Percentiles rank a stretch among this genome's conserved stretches.
Evolutionary conservation across 208 protist genomes (phyloP).

Genomic region (Angomonas ambiguus): DNA sequence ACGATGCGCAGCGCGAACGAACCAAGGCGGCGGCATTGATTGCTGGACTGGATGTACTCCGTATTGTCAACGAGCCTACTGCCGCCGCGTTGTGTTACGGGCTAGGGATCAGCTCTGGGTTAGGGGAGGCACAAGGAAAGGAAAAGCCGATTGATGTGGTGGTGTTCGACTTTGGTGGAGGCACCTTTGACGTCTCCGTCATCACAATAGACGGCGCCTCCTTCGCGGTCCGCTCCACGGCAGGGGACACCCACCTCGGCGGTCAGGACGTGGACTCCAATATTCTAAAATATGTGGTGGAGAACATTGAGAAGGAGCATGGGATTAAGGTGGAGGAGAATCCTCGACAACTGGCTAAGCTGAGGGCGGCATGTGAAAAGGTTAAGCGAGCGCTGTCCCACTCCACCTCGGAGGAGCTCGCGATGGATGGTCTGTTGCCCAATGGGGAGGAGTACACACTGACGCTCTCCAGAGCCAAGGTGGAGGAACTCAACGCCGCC

Average conservation of each 20-base stretch:
- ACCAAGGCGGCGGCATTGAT: slow-evolving; percentile 98
- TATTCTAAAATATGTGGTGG: slow-evolving; percentile 93
- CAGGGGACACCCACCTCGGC: slow-evolving; percentile 98
- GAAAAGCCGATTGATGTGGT: slow-evolving; percentile 79
- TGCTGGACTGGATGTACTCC: slow-evolving; percentile 96
- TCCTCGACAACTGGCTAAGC: slow-evolving; percentile 44
- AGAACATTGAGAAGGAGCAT: slow-evolving; percentile 93
- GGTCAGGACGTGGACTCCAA: slow-evolving; percentile 98
- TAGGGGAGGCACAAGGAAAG: slow-evolving; percentile 31
- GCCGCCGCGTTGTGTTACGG: slow-evolving; percentile 98
- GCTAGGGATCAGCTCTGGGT: slow-evolving; percentile 86
- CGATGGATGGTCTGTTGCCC: slow-evolving; percentile 93
- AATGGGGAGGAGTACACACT: slow-evolving; percentile 96
- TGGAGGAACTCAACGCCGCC: slow-evolving; percentile 94
- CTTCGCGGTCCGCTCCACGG: slow-evolving; percentile 98
- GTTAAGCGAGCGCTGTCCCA: slow-evolving; percentile 97
- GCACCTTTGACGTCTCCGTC: slow-evolving; percentile 99
- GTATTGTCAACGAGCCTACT: slow-evolving; percentile 99
- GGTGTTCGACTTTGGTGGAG: slow-evolving; percentile 98
- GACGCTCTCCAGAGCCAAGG: slow-evolving; percentile 94
- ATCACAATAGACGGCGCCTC: slow-evolving; percentile 96
- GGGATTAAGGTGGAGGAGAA: slow-evolving; percentile 42
- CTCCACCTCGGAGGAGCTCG: slow-evolving; percentile 84
- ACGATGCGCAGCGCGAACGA: slow-evolving; percentile 96
- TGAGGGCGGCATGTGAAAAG: slow-evolving; percentile 72